A percentile compares a stretch with the other conserved stretches of the same genome.
These are phyloP conservation scores for Ormosia semicastrata DNA, from an alignment of 306 rosid genomes.

Conservation along the genomic window DNA sequence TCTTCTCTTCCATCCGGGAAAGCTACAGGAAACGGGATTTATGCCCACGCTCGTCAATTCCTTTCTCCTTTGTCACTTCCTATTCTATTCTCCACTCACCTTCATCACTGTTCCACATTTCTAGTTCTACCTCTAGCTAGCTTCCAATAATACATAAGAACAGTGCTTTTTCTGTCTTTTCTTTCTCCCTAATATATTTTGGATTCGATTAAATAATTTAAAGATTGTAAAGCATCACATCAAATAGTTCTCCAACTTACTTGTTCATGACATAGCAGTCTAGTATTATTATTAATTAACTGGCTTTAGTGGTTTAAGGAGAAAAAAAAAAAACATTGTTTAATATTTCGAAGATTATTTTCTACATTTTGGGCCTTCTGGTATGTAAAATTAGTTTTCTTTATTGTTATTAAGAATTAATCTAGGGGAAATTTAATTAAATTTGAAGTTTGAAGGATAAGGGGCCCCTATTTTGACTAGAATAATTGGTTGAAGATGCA, in stretches of 20 bases:
- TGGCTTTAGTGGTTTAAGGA: constrained; percentile 6
- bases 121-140: constrained; percentile 24
- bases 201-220: constrained; percentile 25
- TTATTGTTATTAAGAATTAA: neutral
- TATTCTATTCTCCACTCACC: constrained; percentile 31
- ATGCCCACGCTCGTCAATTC: constrained; percentile 49
- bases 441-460: constrained; percentile 13
- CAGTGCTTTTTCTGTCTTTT: constrained; percentile 24
- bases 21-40: constrained; percentile 48
- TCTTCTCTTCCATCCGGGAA: constrained; percentile 38
- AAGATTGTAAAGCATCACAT: constrained; percentile 30
- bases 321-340: neutral
- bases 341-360: neutral
- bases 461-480: constrained; percentile 31
- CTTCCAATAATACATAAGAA: constrained; percentile 4
- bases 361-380: neutral
- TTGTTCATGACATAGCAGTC: constrained; percentile 29
- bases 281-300: constrained; percentile 23
- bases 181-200: constrained; percentile 25
- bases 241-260: constrained; percentile 27
- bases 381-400: constrained; percentile 11
- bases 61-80: constrained; percentile 36
- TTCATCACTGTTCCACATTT: constrained; percentile 33
- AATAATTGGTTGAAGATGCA: constrained; percentile 26
- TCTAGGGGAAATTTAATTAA: neutral